Evolutionary conservation across 371 early-diverging fungal genomes (phyloP).

Genomic region (Choanephora cucurbitarum): DNA sequence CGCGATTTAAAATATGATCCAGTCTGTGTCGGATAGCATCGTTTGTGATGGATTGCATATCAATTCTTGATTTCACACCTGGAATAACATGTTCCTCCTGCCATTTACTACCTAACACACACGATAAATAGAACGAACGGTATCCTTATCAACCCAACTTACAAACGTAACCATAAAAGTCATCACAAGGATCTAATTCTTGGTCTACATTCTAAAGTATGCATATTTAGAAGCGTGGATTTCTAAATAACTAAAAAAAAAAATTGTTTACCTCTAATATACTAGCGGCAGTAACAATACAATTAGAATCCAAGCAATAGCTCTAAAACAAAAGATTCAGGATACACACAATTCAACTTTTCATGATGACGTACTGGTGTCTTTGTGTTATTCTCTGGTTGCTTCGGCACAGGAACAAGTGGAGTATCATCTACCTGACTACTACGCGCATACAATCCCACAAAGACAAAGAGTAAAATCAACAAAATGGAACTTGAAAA

Average conservation of each 20-base stretch:
- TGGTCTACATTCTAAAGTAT: constrained; percentile 45
- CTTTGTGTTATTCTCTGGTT: constrained; percentile 22
- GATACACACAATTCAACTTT: constrained; percentile 1
- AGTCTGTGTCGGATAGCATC: constrained; percentile 20
- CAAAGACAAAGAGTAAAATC: constrained; percentile 45
- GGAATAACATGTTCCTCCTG: constrained; percentile 28
- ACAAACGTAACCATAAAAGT: constrained; percentile 47
- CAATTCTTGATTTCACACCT: constrained; percentile 29
- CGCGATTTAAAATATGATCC: constrained; percentile 22
- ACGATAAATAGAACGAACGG: not conserved
- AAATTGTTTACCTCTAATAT: constrained; percentile 34
- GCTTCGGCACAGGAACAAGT: constrained; percentile 19
- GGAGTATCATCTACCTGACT: constrained; percentile 22
- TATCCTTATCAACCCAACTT: not conserved
- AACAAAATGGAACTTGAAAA: constrained; percentile 42
- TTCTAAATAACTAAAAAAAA: too few species aligned
- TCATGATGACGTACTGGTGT: constrained; percentile 11
- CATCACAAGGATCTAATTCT: constrained; percentile 53
- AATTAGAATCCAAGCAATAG: constrained; percentile 48
- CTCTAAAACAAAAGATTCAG: too few species aligned
- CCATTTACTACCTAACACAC: constrained; percentile 36
- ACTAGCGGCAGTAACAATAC: constrained; percentile 50
- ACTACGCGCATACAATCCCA: constrained; percentile 47
- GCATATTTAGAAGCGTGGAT: too few species aligned
- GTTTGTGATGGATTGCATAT: constrained; percentile 12